Base-by-base conservation (phyloP, 1,284 basidiomycete genomes). In the Microbotryum scabiosae region DNA sequence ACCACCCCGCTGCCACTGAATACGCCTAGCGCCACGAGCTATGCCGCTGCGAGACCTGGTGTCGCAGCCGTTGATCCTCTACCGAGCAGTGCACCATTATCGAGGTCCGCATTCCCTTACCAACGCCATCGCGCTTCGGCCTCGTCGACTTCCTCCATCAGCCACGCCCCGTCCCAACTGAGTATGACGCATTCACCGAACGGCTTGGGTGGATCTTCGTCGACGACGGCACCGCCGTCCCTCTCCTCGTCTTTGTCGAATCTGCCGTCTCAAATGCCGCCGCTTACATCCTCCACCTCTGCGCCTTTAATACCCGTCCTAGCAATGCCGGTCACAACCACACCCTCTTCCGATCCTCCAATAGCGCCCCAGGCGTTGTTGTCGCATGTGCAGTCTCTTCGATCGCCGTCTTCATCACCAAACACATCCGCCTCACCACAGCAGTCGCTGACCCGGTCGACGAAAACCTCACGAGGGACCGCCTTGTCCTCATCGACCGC, bases 341-440 rank as follows among this genome's bases (percentile, higher is more conserved):
- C 51, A 12, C 44, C 58, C 4, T 12, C 57, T 10, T 54, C 62
- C 44, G 64, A 68, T 5, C 53, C 62, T 1, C 64, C 66, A 4
- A 65, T 68, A 25, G 48, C 66, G 0, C 51, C 64, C 2, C 66
- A 68, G 25, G 66, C 66, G 3, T 59, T 68, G 25, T 56, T 66
- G 3, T 60, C 64, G 4, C 57, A 68, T 44, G 54, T 68, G 23
- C 62, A 58, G 44, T 57, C 62, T 6, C 58, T 68, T 4, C 62
- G 67, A 0, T 65, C 63, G 8, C 56, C 64, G 4, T 46, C 64
- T 4, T 55, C 57, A 0, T 64, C 64, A 10, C 36, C 36, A 41
- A 12, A 41, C 14, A 65, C 64, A 62, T 41, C 58, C 2, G 56
- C 62, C 1, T 61, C 64, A 5, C 64, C 67, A 1, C 62, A 62